Conservation (phyloP, 1,139 yeast genomes). For the Pichia sp. region DNA sequence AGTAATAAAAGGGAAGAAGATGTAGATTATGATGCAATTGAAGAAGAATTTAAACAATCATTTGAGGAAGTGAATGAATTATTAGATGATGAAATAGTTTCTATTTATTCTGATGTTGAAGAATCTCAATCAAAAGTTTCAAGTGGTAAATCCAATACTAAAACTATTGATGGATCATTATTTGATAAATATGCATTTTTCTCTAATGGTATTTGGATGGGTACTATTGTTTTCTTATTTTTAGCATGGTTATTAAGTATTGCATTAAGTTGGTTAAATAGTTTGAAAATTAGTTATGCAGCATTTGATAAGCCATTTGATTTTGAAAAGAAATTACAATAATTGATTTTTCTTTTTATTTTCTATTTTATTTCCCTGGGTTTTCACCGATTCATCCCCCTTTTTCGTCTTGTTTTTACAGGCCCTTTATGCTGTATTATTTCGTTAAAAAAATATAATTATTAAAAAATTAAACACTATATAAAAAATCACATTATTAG, state of each 20-base stretch:
- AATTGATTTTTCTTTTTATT: conserved; percentile 12
- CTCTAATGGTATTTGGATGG: conserved; percentile 66
- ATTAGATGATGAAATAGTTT: conserved; percentile 24
- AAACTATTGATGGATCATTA: conserved; percentile 30
- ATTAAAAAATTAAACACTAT: not conserved
- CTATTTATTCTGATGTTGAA: conserved; percentile 14
- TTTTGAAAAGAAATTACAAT: conserved; percentile 57
- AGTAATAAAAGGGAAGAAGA: conserved; percentile 14
- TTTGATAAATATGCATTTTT: conserved; percentile 46
- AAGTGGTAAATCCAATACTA: not conserved
- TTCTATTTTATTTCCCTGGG: no score
- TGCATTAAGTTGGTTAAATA: conserved; percentile 56
- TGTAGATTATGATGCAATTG: conserved; percentile 21
- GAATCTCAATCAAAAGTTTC: not conserved
- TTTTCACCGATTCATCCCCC: no score
- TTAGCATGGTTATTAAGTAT: conserved; percentile 45
- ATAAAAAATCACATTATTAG: no score
- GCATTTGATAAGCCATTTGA: conserved; percentile 68
- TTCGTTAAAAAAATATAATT: no score
- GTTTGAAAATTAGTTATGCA: conserved; percentile 61
- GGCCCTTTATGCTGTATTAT: no score
- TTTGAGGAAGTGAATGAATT: conserved; percentile 26
- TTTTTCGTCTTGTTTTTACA: no score
- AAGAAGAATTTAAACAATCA: conserved; percentile 26
- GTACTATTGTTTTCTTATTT: conserved; percentile 49